These are phyloP conservation scores for Magnolia sinica DNA, from an alignment of 164 flowering plant genomes.

Conservation along the genomic window DNA sequence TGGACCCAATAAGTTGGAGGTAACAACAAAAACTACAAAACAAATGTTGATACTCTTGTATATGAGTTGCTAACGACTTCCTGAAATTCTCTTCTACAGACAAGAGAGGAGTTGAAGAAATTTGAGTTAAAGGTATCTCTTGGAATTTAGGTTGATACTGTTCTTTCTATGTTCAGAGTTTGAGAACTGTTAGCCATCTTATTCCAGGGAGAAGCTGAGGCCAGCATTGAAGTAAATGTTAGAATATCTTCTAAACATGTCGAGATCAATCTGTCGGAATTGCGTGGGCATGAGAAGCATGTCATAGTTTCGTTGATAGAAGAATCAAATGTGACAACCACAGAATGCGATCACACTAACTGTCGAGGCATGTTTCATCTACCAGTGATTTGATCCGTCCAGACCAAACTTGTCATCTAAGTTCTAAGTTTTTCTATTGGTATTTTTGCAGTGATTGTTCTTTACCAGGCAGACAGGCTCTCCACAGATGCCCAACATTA, in stretches of 20 bases:
- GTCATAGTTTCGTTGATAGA: conserved; percentile 51
- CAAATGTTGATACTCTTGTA: background rate
- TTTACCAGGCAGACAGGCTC: conserved; percentile 59
- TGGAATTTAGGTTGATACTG: background rate
- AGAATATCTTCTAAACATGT: conserved; percentile 47
- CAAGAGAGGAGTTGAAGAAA: conserved; percentile 35
- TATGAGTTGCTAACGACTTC: conserved; percentile 5
- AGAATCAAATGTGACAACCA: conserved; percentile 28
- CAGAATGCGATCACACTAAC: conserved; percentile 18
- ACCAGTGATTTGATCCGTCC: background rate
- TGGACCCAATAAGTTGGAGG: conserved; percentile 47
- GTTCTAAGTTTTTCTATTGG: background rate
- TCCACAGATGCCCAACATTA: conserved; percentile 54
- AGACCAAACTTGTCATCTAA: background rate
- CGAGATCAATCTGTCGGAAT: conserved; percentile 57
- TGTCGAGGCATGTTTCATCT: conserved; percentile 38
- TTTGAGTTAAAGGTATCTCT: conserved; percentile 50
- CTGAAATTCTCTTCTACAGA: conserved; percentile 23
- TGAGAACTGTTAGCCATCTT: background rate
- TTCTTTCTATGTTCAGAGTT: background rate
- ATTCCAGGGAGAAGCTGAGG: conserved; percentile 50
- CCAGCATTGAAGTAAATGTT: conserved; percentile 39
- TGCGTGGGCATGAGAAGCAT: conserved; percentile 64
- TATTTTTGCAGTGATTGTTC: conserved; percentile 46
- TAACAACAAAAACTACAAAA: conserved; percentile 5